Conservation (phyloP, 495 filamentous ascomycete genomes). For the Penicillium diatomitis region DNA sequence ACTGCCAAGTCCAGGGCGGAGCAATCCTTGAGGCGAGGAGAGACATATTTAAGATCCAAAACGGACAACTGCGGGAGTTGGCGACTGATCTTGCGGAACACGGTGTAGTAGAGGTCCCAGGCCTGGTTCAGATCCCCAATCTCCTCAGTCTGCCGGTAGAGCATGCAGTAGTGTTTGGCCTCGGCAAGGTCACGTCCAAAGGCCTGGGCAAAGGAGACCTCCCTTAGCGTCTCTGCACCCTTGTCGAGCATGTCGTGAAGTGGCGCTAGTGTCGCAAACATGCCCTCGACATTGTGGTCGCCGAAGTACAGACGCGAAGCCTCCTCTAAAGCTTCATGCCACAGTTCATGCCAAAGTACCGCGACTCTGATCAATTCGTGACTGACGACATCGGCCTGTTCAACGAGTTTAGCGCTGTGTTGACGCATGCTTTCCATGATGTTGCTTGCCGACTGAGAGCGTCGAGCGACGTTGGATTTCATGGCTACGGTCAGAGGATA, state of each 20-base stretch:
- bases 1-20: constrained; percentile 82
- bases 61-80: constrained; percentile 86
- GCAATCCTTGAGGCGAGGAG: constrained; percentile 77
- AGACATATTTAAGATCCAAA: constrained; percentile 93
- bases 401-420: constrained; percentile 86
- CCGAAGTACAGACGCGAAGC: constrained; percentile 89
- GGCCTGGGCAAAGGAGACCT: constrained; percentile 95
- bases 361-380: constrained; percentile 93
- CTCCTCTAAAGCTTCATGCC: constrained; percentile 98
- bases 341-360: constrained; percentile 95
- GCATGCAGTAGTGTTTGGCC: constrained; percentile 86
- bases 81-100: constrained; percentile 88
- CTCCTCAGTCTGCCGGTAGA: constrained; percentile 80
- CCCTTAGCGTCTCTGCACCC: constrained; percentile 84
- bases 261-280: constrained; percentile 85
- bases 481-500: constrained; percentile 98
- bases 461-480: constrained; percentile 76
- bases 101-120: constrained; percentile 98
- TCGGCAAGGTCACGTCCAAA: constrained; percentile 93
- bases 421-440: constrained; percentile 98
- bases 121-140: constrained; percentile 92
- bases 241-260: constrained; percentile 84
- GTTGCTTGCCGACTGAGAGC: constrained; percentile 72
- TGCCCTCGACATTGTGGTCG: constrained; percentile 91
- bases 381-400: constrained; percentile 90